Percentiles rank a stretch among this genome's conserved stretches.
phyloP scores from a whole-genome alignment of 805 yeast genomes.

The Blastobotrys attinorum region DNA sequence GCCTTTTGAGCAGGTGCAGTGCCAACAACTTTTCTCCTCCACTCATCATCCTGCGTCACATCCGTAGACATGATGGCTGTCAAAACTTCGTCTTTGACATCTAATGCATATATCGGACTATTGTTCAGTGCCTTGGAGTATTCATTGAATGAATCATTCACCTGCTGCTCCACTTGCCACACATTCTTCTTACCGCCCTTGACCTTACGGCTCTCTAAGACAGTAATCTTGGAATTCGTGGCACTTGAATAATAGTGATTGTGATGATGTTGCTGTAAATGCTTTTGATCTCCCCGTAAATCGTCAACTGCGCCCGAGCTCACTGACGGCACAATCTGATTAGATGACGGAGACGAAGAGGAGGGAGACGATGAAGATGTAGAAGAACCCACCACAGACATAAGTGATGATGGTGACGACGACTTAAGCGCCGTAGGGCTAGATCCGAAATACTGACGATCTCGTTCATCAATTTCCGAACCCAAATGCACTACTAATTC shows the following conservation, averaged over 20 bases:
- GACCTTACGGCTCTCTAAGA: conserved; percentile 70
- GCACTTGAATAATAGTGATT: background rate
- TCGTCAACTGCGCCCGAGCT: background rate
- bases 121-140: conserved; percentile 47
- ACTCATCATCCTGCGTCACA: conserved; percentile 31
- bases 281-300: background rate
- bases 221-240: conserved; percentile 21
- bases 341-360: background rate
- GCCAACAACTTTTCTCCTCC: conserved; percentile 77
- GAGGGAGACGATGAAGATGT: background rate
- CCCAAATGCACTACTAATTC: conserved; percentile 49
- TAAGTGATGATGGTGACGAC: background rate
- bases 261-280: too few relatives aligned
- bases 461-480: conserved; percentile 22
- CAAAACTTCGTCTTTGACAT: conserved; percentile 71
- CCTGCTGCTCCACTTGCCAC: conserved; percentile 73
- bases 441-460: conserved; percentile 1
- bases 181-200: conserved; percentile 65
- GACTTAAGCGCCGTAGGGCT: background rate
- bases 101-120: conserved; percentile 74
- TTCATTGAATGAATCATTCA: conserved; percentile 50
- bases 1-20: conserved; percentile 77
- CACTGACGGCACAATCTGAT: too few relatives aligned
- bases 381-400: background rate
- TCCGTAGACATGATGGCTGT: conserved; percentile 51